Evolutionary conservation across 345 rosid genomes (phyloP).

Genomic region (Salix suchowensis): DNA sequence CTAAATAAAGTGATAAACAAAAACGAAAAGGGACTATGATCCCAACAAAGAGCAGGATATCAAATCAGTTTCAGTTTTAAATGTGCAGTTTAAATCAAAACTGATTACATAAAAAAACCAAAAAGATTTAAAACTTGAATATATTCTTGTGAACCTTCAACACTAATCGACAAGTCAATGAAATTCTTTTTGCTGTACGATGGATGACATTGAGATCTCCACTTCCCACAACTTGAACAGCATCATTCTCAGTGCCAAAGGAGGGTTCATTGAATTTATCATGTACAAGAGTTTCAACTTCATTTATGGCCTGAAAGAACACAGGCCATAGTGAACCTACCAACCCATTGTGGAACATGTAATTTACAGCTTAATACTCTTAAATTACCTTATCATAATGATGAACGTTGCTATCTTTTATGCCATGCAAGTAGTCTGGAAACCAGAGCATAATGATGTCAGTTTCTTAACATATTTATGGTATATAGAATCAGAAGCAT

Average conservation of each 20-base stretch:
- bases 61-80: no score
- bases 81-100: background rate
- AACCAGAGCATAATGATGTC: slow-evolving; percentile 4
- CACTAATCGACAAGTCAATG: slow-evolving; percentile 70
- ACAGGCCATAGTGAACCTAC: background rate
- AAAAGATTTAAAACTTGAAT: slow-evolving; percentile 46
- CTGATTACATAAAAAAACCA: background rate
- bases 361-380: background rate
- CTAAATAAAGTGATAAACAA: no score
- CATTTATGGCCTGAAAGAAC: slow-evolving; percentile 44
- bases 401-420: slow-evolving; percentile 51
- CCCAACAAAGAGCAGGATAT: no score
- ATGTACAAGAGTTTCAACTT: slow-evolving; percentile 29
- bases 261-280: background rate
- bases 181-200: slow-evolving; percentile 49
- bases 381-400: slow-evolving; percentile 43
- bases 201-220: slow-evolving; percentile 32
- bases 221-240: slow-evolving; percentile 20
- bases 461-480: background rate
- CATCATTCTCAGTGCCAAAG: slow-evolving; percentile 13
- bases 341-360: background rate
- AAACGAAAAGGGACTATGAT: no score
- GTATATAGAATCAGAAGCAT: background rate
- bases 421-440: slow-evolving; percentile 80
- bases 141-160: slow-evolving; percentile 71